Conservation (phyloP, 1,284 basidiomycete genomes). For the Ceratobasidium sp. region DNA sequence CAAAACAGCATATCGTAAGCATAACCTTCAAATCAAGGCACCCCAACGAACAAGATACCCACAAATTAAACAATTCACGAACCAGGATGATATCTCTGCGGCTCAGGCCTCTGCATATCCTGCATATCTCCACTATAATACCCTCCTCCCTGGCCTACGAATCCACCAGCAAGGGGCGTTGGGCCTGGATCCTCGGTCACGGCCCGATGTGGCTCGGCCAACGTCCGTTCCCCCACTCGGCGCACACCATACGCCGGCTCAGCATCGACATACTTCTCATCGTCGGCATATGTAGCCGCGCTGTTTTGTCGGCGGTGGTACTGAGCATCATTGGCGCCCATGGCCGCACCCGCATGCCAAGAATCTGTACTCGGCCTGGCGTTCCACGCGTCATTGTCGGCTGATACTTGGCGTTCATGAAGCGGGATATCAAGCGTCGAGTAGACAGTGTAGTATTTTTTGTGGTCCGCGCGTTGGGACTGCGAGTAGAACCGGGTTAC, state of each 20-base stretch:
- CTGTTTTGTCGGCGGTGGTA: constrained; percentile 47
- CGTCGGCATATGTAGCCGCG: constrained; percentile 35
- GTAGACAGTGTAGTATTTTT: constrained; percentile 82
- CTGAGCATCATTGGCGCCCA: constrained; percentile 49
- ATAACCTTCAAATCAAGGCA: not conserved
- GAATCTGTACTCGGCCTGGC: constrained; percentile 61
- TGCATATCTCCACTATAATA: constrained; percentile 21
- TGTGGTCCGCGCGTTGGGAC: constrained; percentile 83
- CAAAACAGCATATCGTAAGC: not conserved
- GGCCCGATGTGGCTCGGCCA: constrained; percentile 36
- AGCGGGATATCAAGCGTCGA: constrained; percentile 69
- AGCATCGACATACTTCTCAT: constrained; percentile 43
- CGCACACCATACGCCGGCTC: constrained; percentile 47
- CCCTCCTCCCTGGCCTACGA: constrained; percentile 1
- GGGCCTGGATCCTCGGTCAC: constrained; percentile 57
- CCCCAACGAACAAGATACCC: constrained; percentile 51
- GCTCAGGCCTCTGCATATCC: constrained; percentile 57
- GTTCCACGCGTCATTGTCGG: constrained; percentile 78
- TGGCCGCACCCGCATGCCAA: constrained; percentile 49
- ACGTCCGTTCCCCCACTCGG: constrained; percentile 10
- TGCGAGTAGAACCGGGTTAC: constrained; percentile 80
- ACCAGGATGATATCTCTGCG: constrained; percentile 67
- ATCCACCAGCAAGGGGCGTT: constrained; percentile 57
- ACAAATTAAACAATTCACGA: constrained; percentile 57
- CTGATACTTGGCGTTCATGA: constrained; percentile 68